These are phyloP conservation scores for Populus alba DNA, from an alignment of 345 rosid species.

Conservation along the genomic window DNA sequence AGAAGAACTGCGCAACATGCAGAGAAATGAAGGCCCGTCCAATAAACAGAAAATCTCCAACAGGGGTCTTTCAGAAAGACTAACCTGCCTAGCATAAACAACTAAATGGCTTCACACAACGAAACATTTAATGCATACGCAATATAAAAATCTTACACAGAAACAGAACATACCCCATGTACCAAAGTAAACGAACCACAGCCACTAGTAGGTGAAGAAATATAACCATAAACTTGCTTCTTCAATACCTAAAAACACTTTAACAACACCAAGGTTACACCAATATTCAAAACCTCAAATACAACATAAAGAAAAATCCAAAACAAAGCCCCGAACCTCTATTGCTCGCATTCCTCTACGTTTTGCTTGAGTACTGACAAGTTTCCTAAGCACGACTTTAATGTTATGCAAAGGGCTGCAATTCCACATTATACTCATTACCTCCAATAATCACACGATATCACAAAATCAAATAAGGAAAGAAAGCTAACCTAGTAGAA, in stretches of 20 bases:
- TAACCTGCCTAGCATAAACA: neutral
- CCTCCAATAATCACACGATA: neutral
- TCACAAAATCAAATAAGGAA: conserved; percentile 7
- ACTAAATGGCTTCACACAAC: neutral
- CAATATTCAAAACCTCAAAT: neutral
- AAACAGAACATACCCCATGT: neutral
- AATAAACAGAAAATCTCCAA: neutral
- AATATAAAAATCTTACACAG: neutral
- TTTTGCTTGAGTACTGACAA: conserved; percentile 68
- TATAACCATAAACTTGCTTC: conserved; percentile 53
- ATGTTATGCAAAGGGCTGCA: conserved; percentile 80
- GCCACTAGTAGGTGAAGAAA: neutral
- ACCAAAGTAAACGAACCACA: neutral
- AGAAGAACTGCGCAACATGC: neutral
- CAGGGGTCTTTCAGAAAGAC: no score
- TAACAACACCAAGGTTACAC: conserved; percentile 6
- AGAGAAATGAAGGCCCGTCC: neutral
- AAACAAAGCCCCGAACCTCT: conserved; percentile 45
- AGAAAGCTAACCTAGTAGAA: conserved; percentile 50
- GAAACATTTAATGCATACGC: neutral
- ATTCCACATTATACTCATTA: conserved; percentile 31
- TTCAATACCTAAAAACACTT: conserved; percentile 60
- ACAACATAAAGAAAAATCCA: neutral
- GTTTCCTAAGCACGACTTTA: conserved; percentile 72
- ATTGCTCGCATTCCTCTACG: conserved; percentile 89